phyloP scores from a whole-genome alignment of 192 early-diverging fungal species.

The Backusella psychrophila region DNA sequence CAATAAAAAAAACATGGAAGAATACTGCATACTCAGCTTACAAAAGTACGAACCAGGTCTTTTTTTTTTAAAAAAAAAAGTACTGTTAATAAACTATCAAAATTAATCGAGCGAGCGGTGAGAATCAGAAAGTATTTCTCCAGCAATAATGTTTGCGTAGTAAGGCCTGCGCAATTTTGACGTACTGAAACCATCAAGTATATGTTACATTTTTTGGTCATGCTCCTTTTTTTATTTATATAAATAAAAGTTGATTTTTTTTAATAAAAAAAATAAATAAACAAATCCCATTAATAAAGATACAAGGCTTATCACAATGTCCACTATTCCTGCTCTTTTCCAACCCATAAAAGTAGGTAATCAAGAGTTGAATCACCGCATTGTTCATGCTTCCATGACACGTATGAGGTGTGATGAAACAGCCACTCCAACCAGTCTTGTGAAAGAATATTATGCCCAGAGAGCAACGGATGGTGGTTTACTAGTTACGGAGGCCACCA shows the following conservation, averaged over 20 bases:
- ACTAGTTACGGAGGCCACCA: slow-evolving; percentile 23
- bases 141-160: too few species aligned
- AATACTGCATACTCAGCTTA: too few species aligned
- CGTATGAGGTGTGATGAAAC: slow-evolving; percentile 3
- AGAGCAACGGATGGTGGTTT: slow-evolving; percentile 23
- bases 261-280: not conserved
- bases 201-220: too few species aligned
- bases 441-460: slow-evolving; percentile 26
- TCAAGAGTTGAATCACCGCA: slow-evolving; percentile 14
- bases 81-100: too few species aligned
- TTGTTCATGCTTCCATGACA: slow-evolving; percentile 22
- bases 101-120: too few species aligned
- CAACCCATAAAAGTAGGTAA: slow-evolving; percentile 19
- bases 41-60: too few species aligned
- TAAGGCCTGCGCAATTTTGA: too few species aligned
- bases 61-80: too few species aligned
- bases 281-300: not conserved
- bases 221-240: not conserved
- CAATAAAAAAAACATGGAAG: too few species aligned
- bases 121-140: too few species aligned
- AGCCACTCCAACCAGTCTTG: not conserved
- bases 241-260: not conserved
- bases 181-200: too few species aligned
- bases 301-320: not conserved
- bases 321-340: slow-evolving; percentile 15